Conservation (phyloP, 805 yeast genomes). For the Cyberlindnera misumaiensis region DNA sequence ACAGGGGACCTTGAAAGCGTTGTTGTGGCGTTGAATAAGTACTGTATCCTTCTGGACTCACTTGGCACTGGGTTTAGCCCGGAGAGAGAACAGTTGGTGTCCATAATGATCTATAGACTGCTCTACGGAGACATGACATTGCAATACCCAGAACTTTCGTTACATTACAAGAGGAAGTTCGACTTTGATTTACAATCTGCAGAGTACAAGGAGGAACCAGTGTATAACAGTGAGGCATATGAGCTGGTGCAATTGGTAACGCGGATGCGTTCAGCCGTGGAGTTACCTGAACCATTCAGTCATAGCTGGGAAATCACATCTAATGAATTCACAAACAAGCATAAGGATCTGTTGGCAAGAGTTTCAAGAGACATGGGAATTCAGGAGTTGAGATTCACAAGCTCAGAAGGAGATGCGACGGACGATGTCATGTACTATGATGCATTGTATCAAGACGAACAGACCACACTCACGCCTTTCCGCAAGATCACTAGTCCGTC, state of each 20-base stretch:
- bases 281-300: background rate
- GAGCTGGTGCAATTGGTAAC: background rate
- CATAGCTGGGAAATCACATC: background rate
- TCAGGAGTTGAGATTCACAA: background rate
- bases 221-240: background rate
- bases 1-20: background rate
- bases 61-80: too few species aligned
- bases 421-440: background rate
- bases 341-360: background rate
- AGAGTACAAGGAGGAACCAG: background rate
- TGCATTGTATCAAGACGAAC: background rate
- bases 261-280: background rate
- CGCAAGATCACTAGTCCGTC: background rate
- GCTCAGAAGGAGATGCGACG: background rate
- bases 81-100: conserved; percentile 1
- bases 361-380: background rate
- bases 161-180: background rate
- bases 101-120: background rate
- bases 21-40: background rate
- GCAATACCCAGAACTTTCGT: background rate
- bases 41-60: background rate
- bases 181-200: background rate
- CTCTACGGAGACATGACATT: background rate
- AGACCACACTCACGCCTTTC: background rate
- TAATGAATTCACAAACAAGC: background rate